Base-by-base conservation (phyloP, 192 early-diverging fungal genomes). In the Coemansia sp. region DNA sequence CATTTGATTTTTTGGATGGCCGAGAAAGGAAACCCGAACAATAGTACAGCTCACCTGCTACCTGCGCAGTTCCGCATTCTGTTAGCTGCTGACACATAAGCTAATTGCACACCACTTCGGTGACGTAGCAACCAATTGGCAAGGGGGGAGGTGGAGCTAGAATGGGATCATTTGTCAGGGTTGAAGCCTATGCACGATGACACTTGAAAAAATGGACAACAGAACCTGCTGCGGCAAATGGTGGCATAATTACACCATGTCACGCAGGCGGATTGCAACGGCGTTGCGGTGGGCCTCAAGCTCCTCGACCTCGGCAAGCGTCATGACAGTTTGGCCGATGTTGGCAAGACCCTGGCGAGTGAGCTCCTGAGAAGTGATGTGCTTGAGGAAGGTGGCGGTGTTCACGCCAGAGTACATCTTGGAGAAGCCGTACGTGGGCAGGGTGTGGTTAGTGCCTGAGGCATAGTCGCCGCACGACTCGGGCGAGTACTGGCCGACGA, bases 391-490 rank as follows among this genome's bases (percentile, higher is more conserved):
- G 0, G 95, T 95, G 28, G 83, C 82, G 9, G 96, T 98, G 79
- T 94, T 97, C 27, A 98, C 95, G 28, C 97, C 97, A 61, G 94
- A 96, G 82, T 99, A 97, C 93, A 97, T 98, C 57, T 88, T 83
- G 20, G 97, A 91, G 75, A 95, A 99, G 29, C 97, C 97, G 68
- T 99, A 99, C 2, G 96, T 98, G 17, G 97, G 97, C 61, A 99
- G 81, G 3, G 97, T 99, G 83, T 99, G 97, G 85, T 98, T 99
- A 17, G 97, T 99, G 48, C 97, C 97, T 0, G 94, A 97, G 4
- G 97, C 97, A 79, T 99, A 99, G 74, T 99, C 97, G 55, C 97
- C 97, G 65, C 95, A 96, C 62, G 92, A 92, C 74, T 98, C 97
- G 10, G 97, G 95, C 28, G 96, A 94, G 71, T 89, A 99, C 54